phyloP scores from a whole-genome alignment of 441 rosid species.

The Dalechampia spathulata region DNA sequence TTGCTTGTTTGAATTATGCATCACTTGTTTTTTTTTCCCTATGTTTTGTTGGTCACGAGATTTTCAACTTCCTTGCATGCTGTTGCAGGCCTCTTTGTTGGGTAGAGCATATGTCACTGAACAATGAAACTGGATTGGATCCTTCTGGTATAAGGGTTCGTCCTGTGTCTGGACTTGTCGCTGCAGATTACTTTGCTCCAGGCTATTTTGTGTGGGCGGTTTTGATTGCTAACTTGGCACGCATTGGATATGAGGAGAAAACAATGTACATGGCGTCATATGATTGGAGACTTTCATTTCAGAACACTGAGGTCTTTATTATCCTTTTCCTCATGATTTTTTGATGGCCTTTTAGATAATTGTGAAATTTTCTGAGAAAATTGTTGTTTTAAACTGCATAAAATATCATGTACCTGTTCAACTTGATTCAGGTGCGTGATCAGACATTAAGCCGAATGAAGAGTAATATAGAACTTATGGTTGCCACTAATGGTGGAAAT shows the following conservation, averaged over 20 bases:
- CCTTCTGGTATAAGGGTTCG: conserved; percentile 79
- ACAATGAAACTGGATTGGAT: conserved; percentile 95
- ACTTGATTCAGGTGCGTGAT: conserved; percentile 65
- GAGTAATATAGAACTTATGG: conserved; percentile 82
- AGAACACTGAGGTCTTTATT: conserved; percentile 74
- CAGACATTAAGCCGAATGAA: conserved; percentile 83
- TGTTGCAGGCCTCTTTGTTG: conserved; percentile 90
- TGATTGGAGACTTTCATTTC: conserved; percentile 96
- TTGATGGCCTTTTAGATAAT: background rate
- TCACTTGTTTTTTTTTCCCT: no score
- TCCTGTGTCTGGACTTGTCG: conserved; percentile 90
- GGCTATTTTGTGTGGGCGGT: conserved; percentile 99
- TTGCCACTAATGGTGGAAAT: conserved; percentile 67
- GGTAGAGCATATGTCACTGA: conserved; percentile 94
- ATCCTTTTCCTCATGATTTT: conserved; percentile 11
- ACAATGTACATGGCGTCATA: conserved; percentile 95
- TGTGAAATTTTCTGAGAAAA: conserved; percentile 5
- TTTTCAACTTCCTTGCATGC: no score
- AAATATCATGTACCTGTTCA: conserved; percentile 6
- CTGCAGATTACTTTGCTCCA: conserved; percentile 96
- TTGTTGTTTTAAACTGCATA: background rate
- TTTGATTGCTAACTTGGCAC: conserved; percentile 89
- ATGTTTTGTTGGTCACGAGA: no score
- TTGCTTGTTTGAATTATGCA: no score
- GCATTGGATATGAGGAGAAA: conserved; percentile 92